These are phyloP conservation scores for Chamaecrista fasciculata DNA, from an alignment of 306 rosid genomes.

Conservation along the genomic window DNA sequence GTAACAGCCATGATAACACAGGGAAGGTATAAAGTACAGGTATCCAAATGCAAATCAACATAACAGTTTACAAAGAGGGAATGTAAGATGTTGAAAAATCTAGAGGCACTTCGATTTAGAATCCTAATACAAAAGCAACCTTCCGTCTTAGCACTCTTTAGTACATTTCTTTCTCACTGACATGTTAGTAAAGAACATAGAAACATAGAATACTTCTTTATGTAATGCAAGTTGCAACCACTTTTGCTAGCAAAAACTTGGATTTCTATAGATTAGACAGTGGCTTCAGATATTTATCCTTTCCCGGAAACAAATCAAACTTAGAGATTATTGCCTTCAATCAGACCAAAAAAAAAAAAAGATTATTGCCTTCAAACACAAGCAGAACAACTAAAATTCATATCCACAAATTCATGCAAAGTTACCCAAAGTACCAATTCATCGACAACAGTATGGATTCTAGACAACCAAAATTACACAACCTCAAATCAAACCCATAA, in stretches of 20 bases:
- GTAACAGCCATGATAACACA: not conserved
- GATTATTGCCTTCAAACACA: not conserved
- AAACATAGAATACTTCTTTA: not conserved
- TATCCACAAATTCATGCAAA: constrained; percentile 19
- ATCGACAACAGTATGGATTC: not conserved
- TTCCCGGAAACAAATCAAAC: not conserved
- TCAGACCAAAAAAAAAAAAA: too few relatives aligned
- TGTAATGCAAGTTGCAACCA: not conserved
- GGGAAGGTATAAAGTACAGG: not conserved
- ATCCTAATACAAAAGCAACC: not conserved
- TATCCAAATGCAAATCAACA: not conserved
- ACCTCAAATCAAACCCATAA: too few relatives aligned
- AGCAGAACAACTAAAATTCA: constrained; percentile 11
- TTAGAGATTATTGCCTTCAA: not conserved
- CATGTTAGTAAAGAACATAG: not conserved
- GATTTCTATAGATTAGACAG: not conserved
- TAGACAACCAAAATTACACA: not conserved
- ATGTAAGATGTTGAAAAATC: not conserved
- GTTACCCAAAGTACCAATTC: not conserved
- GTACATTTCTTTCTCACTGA: not conserved
- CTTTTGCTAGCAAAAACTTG: not conserved
- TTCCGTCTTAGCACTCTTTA: not conserved
- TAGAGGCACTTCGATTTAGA: not conserved
- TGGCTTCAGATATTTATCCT: not conserved
- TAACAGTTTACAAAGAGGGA: not conserved